These are phyloP conservation scores for Eucalyptus globulus DNA, from an alignment of 345 rosid genomes.

Conservation along the genomic window DNA sequence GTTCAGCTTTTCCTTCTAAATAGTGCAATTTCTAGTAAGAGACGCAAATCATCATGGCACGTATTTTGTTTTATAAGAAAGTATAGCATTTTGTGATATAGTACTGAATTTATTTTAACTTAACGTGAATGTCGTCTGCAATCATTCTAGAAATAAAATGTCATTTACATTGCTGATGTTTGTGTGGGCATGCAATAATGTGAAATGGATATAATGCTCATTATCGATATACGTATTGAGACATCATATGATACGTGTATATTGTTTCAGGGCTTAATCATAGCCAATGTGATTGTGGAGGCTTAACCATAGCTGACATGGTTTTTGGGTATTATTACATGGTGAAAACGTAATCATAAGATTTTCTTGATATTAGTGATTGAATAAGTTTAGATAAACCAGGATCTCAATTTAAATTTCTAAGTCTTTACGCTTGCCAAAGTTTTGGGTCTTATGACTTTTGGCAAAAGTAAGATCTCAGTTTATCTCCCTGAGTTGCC, in stretches of 20 bases:
- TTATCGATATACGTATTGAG: accelerated
- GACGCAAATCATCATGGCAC: too few species aligned
- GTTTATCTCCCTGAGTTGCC: neutral
- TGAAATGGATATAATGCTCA: neutral
- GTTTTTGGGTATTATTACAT: neutral
- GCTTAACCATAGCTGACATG: accelerated
- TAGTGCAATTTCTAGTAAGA: too few species aligned
- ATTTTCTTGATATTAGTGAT: too few species aligned
- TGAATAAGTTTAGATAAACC: too few species aligned
- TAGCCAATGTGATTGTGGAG: neutral
- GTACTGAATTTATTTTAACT: too few species aligned
- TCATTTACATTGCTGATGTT: neutral
- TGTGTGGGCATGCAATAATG: accelerated
- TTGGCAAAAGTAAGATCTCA: accelerated
- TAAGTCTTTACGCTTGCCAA: accelerated
- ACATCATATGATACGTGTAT: accelerated
- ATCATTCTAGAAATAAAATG: too few species aligned
- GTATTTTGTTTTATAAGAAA: too few species aligned
- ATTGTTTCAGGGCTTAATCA: neutral
- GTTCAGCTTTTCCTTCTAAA: too few species aligned
- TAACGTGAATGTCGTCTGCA: too few species aligned
- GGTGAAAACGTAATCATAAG: neutral
- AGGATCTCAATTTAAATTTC: too few species aligned
- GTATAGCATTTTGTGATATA: too few species aligned
- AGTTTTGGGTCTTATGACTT: too few species aligned